Base-by-base conservation (phyloP, 2,329 filamentous ascomycete genomes). In the Daldinia sp. region DNA sequence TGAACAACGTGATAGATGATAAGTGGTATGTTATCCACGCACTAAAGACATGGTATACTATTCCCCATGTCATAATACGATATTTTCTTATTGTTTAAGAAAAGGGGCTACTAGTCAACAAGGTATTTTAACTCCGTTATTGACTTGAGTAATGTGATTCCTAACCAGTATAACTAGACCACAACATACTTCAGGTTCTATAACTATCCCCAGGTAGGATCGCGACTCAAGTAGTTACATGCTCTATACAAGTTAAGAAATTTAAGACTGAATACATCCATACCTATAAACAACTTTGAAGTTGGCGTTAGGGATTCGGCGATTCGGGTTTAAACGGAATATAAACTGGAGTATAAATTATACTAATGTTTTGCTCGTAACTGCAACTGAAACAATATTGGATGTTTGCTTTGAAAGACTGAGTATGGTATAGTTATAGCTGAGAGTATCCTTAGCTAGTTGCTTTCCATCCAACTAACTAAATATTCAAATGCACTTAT, bases 1-100 rank as follows among this genome's bases (percentile, higher is more conserved):
- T 60, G 30, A 51, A 26, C 33, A 54, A 54, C 37, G 30, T 60
- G 48, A 37, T 63, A 42, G 23, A 46, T 54, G 30, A 39, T 54
- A 54, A 13, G 33, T 55, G 44, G 44, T 56, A 28, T 53, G 56
- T 46, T 60, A 28, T 33, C 44, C n/a, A 35, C 7, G 35, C 51
- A 30, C n/a, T 41, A 42, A n/a, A 12, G 18, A 37, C 18, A 30
- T 30, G 30, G 56, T 6, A 12, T 50, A 39, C 35, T 39, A 5
- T 39, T 39, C 35, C 5, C 35, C 35, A 15, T 39, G 3, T 39
- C 35, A 13, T 13, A 39, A 39, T 13, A 15, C 35, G 3, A 13
- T 46, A n/a, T 50, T 30, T 3, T 44, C 41, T 10, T 44, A 10
- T 4, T 44, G 2, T 23, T 46, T 10, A 46, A n/a, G 48, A 51